Base-by-base conservation (phyloP, 805 yeast species). In the Hanseniaspora clermontiae region DNA sequence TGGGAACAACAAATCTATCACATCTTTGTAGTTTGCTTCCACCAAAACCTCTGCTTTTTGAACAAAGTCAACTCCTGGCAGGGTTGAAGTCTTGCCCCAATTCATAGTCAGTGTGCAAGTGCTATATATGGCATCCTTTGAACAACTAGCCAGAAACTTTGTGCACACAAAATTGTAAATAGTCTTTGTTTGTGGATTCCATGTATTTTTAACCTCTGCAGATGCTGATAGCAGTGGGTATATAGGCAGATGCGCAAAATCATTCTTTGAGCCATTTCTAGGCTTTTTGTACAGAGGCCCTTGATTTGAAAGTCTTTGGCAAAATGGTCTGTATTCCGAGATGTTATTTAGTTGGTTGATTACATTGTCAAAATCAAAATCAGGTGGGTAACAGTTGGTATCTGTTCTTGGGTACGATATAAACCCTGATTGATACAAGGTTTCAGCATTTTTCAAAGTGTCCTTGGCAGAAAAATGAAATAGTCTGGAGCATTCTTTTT, bases 161-260 rank as follows among this genome's bases (percentile, higher is more conserved):
- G 96, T 74, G 2, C 84, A 85, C 1, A 93, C 81, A 63, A 86
- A 88, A 66, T 87, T 95, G 67, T 90, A 93, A 0, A 93, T 91
- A 59, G 77, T 81, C 62, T 77, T 77, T 60, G 85, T 84, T 53
- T 77, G 78, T 4, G 60, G 58, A 14, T 64, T 59, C 20, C 66
- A 42, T 37, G 62, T 60, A n/a, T 37, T 31, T 19, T 19, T 38
- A 7, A 49, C 56, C 9, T 55, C 59, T 56, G 62, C 29, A 60
- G 64, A 51, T 63, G 66, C 49, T 68, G 72, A 34, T 64, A 74
- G 61, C 72, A 78, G 58, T 0, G 99, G 99, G 68, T 93, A 97
- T 58, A 93, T 93, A 0, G 99, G 97, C 5, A 98, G 97, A 77
- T 93, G 99, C 27, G 98, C 97, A 65, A 88, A 82, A 70, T 93